A percentile compares a stretch with the other conserved stretches of the same genome.
Evolutionary conservation across 2,329 filamentous ascomycete genomes (phyloP).

Genomic region (Phyllosticta citriasiana): DNA sequence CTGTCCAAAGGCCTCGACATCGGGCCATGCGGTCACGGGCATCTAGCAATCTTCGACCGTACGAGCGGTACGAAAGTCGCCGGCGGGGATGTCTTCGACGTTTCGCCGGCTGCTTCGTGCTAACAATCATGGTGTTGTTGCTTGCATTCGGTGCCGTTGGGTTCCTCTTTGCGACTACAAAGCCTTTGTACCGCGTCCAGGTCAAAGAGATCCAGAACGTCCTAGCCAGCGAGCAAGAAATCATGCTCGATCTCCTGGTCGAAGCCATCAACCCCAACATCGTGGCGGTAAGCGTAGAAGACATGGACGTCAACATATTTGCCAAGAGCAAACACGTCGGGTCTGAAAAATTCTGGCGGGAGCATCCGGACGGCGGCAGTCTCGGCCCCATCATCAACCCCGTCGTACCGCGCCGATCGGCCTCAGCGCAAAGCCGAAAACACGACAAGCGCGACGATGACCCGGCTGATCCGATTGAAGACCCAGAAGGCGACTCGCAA

Average conservation of each 20-base stretch:
- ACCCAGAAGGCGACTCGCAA: conserved; percentile 53
- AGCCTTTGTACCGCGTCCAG: conserved; percentile 69
- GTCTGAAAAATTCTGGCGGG: conserved; percentile 37
- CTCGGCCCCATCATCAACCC: conserved; percentile 1
- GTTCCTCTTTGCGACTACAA: conserved; percentile 85
- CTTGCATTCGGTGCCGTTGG: conserved; percentile 77
- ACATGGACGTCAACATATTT: conserved; percentile 86
- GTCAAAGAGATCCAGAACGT: conserved; percentile 79
- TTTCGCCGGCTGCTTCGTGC: conserved; percentile 76
- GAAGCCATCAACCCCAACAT: conserved; percentile 88
- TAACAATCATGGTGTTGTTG: conserved; percentile 71
- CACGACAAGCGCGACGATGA: conserved; percentile 32
- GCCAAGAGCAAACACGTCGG: conserved; percentile 86
- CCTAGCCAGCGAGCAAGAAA: conserved; percentile 83
- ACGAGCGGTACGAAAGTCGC: conserved; percentile 60
- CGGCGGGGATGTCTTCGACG: conserved; percentile 52
- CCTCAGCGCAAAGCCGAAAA: background rate
- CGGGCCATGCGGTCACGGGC: conserved; percentile 23
- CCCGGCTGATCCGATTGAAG: conserved; percentile 54
- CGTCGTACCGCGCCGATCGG: background rate
- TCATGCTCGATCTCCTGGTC: conserved; percentile 88
- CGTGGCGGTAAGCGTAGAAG: conserved; percentile 73
- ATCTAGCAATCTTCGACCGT: conserved; percentile 52
- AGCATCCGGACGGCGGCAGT: conserved; percentile 20
- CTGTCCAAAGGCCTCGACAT: conserved; percentile 44